Percentiles rank a stretch among this genome's conserved stretches.
Evolutionary conservation across 345 rosid genomes (phyloP).

Genomic region (Hibiscus mutabilis): DNA sequence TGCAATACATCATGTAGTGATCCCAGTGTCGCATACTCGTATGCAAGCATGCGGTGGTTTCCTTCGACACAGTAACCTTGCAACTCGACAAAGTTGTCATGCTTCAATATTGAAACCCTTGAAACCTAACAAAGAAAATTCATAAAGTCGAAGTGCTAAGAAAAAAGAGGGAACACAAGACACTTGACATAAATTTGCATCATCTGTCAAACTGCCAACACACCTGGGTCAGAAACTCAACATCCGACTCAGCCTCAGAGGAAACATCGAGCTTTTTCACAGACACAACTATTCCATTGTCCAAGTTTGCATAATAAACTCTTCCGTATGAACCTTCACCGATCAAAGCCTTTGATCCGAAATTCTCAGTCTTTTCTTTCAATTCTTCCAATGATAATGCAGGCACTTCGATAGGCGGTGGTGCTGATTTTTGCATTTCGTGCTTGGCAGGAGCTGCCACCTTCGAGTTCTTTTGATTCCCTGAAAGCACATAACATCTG

Average conservation of each 20-base stretch:
- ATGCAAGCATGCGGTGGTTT: constrained; percentile 76
- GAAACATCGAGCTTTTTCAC: constrained; percentile 89
- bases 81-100: constrained; percentile 77
- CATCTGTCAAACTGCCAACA: constrained; percentile 2
- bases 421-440: constrained; percentile 57
- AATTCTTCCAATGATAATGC: constrained; percentile 60
- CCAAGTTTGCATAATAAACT: constrained; percentile 71
- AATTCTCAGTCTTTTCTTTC: constrained; percentile 84
- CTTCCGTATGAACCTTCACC: constrained; percentile 99
- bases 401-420: constrained; percentile 71
- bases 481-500: constrained; percentile 24
- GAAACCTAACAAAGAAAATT: constrained; percentile 45
- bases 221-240: constrained; percentile 89
- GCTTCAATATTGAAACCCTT: constrained; percentile 73
- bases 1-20: constrained; percentile 92
- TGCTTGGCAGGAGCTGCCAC: constrained; percentile 46
- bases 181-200: background rate
- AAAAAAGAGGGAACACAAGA: background rate
- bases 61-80: constrained; percentile 90
- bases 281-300: constrained; percentile 60
- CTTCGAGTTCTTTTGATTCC: constrained; percentile 49
- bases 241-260: constrained; percentile 64
- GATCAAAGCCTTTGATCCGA: constrained; percentile 91
- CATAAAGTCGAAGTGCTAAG: background rate
- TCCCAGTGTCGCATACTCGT: constrained; percentile 98